Percentiles rank a stretch among this genome's conserved stretches.
Conservation (phyloP, 1,139 yeast genomes). For the Saccharomyces pastorianus region DNA sequence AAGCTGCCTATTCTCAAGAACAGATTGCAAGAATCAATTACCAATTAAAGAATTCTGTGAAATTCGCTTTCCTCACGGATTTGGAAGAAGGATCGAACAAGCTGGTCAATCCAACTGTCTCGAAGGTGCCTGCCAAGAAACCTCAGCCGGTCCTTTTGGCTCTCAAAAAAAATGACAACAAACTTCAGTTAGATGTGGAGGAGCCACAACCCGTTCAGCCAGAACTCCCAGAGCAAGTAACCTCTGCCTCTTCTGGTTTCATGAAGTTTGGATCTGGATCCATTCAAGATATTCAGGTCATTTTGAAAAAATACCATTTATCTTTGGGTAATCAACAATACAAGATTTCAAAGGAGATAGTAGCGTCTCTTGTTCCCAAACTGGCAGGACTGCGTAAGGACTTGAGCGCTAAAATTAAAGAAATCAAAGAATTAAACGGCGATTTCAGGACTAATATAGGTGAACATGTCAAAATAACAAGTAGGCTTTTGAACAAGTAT, state of each 20-base stretch:
- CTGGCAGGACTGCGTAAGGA: constrained; percentile 44
- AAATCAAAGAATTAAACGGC: constrained; percentile 32
- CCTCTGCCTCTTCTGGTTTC: constrained; percentile 38
- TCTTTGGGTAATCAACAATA: constrained; percentile 38
- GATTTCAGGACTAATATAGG: constrained; percentile 29
- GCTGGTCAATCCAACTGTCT: constrained; percentile 26
- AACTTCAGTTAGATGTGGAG: background rate
- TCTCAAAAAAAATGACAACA: constrained; percentile 3
- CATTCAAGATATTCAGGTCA: constrained; percentile 40
- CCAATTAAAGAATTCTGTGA: constrained; percentile 51
- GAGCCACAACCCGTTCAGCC: constrained; percentile 6
- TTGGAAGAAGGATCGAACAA: constrained; percentile 24
- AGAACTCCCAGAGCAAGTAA: constrained; percentile 11
- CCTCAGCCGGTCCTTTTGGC: constrained; percentile 16
- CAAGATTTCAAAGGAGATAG: constrained; percentile 48
- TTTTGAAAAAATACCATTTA: constrained; percentile 40
- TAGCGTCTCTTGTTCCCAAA: constrained; percentile 50
- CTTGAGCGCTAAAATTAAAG: constrained; percentile 53
- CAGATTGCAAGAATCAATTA: constrained; percentile 56
- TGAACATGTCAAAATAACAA: constrained; percentile 30
- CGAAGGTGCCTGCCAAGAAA: constrained; percentile 12
- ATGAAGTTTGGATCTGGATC: constrained; percentile 43
- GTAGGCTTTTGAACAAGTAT: constrained; percentile 39
- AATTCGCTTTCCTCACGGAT: constrained; percentile 42
- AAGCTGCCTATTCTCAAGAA: constrained; percentile 54